Conservation (phyloP, 1,284 basidiomycete species). For the Microstroma glucosiphilum region DNA sequence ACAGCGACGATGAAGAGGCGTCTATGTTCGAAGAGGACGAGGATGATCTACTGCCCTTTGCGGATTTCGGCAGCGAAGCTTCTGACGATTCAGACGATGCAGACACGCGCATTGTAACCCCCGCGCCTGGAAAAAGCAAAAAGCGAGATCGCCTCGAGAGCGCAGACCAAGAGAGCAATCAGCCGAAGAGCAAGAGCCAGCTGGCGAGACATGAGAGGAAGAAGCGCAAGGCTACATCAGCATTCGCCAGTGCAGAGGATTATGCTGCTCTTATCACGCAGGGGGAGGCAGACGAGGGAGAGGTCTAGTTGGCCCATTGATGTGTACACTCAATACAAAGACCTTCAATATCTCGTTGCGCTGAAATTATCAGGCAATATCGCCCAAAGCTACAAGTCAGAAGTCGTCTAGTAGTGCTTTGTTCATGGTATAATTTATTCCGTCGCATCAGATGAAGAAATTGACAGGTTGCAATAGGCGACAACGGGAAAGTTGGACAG, state of each 20-base stretch:
- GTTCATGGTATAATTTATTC: no score
- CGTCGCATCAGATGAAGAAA: no score
- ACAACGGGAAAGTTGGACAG: no score
- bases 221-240: constrained; percentile 64
- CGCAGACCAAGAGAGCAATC: constrained; percentile 21
- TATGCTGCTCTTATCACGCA: constrained; percentile 74
- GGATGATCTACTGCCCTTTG: constrained; percentile 45
- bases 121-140: neutral
- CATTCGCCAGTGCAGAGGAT: constrained; percentile 90
- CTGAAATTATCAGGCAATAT: no score
- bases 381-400: no score
- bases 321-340: no score
- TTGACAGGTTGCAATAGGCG: no score
- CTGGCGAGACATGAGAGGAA: constrained; percentile 51
- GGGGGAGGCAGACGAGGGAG: constrained; percentile 13
- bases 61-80: constrained; percentile 19
- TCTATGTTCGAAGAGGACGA: constrained; percentile 46
- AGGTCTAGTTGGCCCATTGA: neutral
- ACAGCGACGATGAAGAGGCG: constrained; percentile 28
- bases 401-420: no score
- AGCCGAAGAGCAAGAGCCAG: constrained; percentile 32
- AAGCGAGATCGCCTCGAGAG: constrained; percentile 4
- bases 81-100: neutral
- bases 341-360: no score
- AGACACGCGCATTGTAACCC: neutral